Conservation (phyloP, 2,329 filamentous ascomycete species). For the Exophiala alcalophila region DNA sequence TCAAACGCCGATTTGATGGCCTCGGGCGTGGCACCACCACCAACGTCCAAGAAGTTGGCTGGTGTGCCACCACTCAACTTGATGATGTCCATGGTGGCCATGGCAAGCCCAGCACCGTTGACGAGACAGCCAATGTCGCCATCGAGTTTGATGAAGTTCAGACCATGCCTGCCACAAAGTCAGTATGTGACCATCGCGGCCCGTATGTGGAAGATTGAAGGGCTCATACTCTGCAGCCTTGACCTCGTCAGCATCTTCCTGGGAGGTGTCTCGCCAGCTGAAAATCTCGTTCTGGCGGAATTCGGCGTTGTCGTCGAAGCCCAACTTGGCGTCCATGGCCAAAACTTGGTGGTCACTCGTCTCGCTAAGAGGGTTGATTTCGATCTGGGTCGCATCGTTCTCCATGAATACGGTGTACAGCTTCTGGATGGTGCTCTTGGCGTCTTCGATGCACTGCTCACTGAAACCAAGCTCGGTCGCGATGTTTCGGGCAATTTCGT, state of each 20-base stretch:
- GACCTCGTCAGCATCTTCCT: constrained; percentile 97
- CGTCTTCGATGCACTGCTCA: constrained; percentile 93
- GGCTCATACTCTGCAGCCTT: constrained; percentile 75
- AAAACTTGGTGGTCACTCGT: constrained; percentile 97
- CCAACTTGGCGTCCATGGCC: constrained; percentile 99
- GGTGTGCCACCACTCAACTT: constrained; percentile 96
- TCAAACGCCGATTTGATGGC: constrained; percentile 98
- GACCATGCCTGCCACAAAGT: constrained; percentile 52
- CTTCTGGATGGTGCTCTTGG: constrained; percentile 95
- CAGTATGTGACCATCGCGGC: neutral
- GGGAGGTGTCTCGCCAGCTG: constrained; percentile 84
- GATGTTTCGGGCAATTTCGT: constrained; percentile 88
- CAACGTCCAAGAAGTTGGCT: constrained; percentile 98
- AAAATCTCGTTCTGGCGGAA: constrained; percentile 98
- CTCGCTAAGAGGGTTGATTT: constrained; percentile 98
- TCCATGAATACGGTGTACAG: constrained; percentile 98
- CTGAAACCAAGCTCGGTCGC: constrained; percentile 93
- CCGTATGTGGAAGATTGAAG: no score
- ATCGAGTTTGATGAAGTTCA: constrained; percentile 99
- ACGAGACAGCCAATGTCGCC: constrained; percentile 94
- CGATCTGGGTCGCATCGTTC: constrained; percentile 97
- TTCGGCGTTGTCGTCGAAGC: constrained; percentile 97
- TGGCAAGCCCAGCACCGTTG: constrained; percentile 97
- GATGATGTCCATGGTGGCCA: constrained; percentile 99
- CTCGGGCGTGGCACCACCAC: constrained; percentile 91